phyloP scores from a whole-genome alignment of 176 grass and related monocot genomes.

The Carex parvula region DNA sequence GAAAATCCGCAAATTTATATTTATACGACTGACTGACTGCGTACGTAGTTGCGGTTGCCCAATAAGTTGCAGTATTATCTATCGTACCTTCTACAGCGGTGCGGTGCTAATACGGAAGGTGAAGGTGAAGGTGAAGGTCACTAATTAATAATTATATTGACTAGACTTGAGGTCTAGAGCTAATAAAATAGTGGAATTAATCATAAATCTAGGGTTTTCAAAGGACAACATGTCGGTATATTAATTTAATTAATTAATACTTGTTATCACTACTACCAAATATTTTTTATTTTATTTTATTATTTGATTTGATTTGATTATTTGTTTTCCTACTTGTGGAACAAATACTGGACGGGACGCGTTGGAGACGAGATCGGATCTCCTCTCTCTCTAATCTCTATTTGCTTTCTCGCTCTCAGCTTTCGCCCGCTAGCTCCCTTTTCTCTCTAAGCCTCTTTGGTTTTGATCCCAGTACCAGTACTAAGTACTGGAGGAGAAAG shows the following conservation, averaged over 20 bases:
- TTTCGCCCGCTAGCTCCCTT: background rate
- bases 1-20: background rate
- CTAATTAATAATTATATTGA: background rate
- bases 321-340: background rate
- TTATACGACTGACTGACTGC: background rate
- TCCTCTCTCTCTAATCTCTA: constrained; percentile 3
- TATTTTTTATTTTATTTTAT: constrained; percentile 15
- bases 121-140: background rate
- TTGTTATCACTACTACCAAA: background rate
- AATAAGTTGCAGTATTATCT: constrained; percentile 3
- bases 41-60: background rate
- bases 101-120: constrained; percentile 3
- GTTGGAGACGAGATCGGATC: constrained; percentile 53
- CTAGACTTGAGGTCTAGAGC: too few species aligned
- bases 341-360: constrained; percentile 1
- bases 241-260: constrained; percentile 25
- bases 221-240: constrained; percentile 71
- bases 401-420: background rate
- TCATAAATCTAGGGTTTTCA: constrained; percentile 24
- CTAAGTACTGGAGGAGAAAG: constrained; percentile 9
- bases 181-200: constrained; percentile 9
- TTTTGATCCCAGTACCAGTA: background rate
- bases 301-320: background rate
- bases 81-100: too few species aligned
- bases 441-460: background rate